A percentile compares a stretch with the other conserved stretches of the same genome.
phyloP scores from a whole-genome alignment of 768 basidiomycete species.

The Strobilomyces echinocephalus region DNA sequence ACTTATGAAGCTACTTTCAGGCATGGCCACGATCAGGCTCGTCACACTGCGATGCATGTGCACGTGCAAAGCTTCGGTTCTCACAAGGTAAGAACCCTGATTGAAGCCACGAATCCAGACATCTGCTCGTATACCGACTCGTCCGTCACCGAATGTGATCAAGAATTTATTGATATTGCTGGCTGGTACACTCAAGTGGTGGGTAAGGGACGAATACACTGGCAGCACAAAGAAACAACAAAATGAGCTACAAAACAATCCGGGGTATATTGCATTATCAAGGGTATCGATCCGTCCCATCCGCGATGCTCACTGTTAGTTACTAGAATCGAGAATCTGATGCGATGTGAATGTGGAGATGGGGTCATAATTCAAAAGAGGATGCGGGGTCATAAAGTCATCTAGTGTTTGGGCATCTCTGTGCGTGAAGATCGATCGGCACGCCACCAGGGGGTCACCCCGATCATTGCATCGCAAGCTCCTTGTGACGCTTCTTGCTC shows the following conservation, averaged over 20 bases:
- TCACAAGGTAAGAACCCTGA: constrained; percentile 1
- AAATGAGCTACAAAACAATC: constrained; percentile 8
- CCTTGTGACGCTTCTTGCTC: constrained; percentile 31
- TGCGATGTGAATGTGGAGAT: constrained; percentile 8
- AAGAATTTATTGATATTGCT: neutral
- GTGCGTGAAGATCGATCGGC: constrained; percentile 21
- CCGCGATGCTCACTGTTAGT: constrained; percentile 2
- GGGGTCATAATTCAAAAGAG: constrained; percentile 7
- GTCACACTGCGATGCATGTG: neutral
- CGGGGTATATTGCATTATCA: constrained; percentile 13
- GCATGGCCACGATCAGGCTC: neutral
- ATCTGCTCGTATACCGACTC: constrained; percentile 1
- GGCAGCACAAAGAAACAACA: neutral
- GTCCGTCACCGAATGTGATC: neutral
- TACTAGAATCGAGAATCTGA: neutral
- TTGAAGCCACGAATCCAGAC: neutral
- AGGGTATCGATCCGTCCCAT: constrained; percentile 20
- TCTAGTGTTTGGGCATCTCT: neutral
- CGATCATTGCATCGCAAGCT: constrained; percentile 13
- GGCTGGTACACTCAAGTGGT: constrained; percentile 3
- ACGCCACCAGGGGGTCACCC: constrained; percentile 6
- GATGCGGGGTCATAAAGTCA: constrained; percentile 2
- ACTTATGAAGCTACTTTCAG: neutral
- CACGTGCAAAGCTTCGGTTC: neutral
- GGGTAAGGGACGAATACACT: neutral